phyloP scores from a whole-genome alignment of 352 stramenopile species.

The Globisporangium perplexum region DNA sequence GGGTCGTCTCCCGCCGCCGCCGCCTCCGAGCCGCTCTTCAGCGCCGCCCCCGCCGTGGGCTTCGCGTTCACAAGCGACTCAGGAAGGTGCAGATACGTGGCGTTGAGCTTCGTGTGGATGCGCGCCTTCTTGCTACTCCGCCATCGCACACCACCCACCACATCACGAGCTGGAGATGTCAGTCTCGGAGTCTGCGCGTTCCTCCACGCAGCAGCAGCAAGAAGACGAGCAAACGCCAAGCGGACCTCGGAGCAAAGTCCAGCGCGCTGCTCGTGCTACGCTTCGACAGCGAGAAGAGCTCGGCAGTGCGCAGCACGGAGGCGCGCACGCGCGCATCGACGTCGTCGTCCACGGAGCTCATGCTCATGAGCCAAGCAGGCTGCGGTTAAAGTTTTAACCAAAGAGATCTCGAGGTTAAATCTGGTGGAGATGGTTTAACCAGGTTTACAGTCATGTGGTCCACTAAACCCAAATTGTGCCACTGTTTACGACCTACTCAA shows the following conservation, averaged over 20 bases:
- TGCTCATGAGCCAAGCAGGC: no score
- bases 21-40: conserved; percentile 4
- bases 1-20: neutral
- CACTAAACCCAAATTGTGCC: no score
- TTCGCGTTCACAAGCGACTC: conserved; percentile 40
- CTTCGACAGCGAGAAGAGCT: conserved; percentile 72
- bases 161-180: neutral
- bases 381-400: no score
- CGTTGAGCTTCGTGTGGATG: conserved; percentile 59
- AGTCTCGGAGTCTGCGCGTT: no score
- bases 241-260: conserved; percentile 60
- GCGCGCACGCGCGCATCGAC: conserved; percentile 52
- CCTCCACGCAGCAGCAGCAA: conserved; percentile 3
- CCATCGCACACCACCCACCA: neutral
- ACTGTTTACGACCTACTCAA: no score
- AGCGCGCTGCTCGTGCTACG: conserved; percentile 28
- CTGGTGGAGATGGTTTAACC: no score
- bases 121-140: conserved; percentile 67
- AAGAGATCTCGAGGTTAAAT: no score
- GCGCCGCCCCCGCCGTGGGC: conserved; percentile 7
- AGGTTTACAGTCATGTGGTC: no score
- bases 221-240: neutral
- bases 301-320: conserved; percentile 59
- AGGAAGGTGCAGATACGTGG: conserved; percentile 49
- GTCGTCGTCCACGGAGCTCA: conserved; percentile 16